Evolutionary conservation across 495 filamentous ascomycete genomes (phyloP), one percentile per base, ranked within the genome.

Genomic region (Penicilliopsis zonata): DNA sequence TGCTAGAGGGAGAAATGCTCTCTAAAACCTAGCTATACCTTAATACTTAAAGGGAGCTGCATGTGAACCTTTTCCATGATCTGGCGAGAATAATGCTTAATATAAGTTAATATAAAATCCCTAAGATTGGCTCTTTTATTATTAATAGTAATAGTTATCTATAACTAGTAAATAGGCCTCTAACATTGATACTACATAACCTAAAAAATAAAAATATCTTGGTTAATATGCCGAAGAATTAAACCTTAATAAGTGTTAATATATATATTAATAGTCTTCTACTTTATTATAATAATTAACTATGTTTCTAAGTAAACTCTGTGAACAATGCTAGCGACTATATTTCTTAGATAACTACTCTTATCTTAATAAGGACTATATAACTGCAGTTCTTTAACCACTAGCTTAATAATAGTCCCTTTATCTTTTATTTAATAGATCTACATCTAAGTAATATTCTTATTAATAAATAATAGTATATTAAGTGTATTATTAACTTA

Each of bases 171-270:
- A 56, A 54, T 34, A 42, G 52, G 10, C 50, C 49, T 17, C 40
- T 58, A 21, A 37, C 49, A 21, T 36, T 50, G 31, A 26, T 38
- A 25, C 20, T 53, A 8, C 44, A 53, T 26, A 32, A 42, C 10
- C 38, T 55, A 16, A 55, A 59, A 34, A 61, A 63, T 41, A 46
- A 59, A 23, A 16, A 41, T 8, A 59, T 59, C 10, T 51, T 42
- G 10, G 41, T 40, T 22, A 45, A 48, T 28, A 58, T 63, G 13
- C 30, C 30, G 9, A 47, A 47, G 17, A 36, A 51, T 16, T 10
- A 37, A 18, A 61, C 50, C 13, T 46, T 60, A 36, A 36, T 34
- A 6, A 47, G 22, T 16, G 44, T 40, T 28, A 46, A 60, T 26
- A 46, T 53, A 7, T 60, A 53, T 42, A 28, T 52, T 10, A 29